Percentiles rank a stretch among this genome's conserved stretches.
phyloP scores from a whole-genome alignment of 495 filamentous ascomycete species.

The Penicillium pulvis region DNA sequence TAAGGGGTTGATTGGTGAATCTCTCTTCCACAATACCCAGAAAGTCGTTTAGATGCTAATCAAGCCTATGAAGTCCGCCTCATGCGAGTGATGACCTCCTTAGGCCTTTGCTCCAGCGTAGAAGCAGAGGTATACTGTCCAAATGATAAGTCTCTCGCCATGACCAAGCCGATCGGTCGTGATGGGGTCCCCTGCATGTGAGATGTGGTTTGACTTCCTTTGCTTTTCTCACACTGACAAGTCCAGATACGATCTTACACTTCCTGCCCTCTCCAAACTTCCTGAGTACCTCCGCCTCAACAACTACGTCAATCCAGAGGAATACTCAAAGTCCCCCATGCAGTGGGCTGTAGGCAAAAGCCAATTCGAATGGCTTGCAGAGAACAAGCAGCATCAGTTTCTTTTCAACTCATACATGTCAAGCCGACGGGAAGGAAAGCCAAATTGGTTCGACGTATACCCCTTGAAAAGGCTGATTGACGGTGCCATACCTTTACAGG shows the following conservation, averaged over 20 bases:
- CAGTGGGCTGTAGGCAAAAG: constrained; percentile 16
- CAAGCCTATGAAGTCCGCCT: constrained; percentile 7
- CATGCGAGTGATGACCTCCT: constrained; percentile 14
- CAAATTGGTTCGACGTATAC: constrained; percentile 46
- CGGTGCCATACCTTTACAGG: constrained; percentile 12
- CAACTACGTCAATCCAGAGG: constrained; percentile 21
- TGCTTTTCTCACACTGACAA: constrained; percentile 8
- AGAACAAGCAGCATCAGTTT: constrained; percentile 10
- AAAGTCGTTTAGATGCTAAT: not conserved
- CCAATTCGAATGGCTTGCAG: constrained; percentile 19
- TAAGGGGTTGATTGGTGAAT: not conserved
- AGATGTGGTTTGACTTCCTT: not conserved
- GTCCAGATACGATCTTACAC: constrained; percentile 16
- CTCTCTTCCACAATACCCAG: no score
- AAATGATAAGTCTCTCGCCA: constrained; percentile 36
- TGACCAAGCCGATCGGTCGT: constrained; percentile 35
- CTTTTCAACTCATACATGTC: constrained; percentile 47
- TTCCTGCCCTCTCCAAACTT: constrained; percentile 19
- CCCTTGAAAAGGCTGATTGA: constrained; percentile 39
- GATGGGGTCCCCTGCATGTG: constrained; percentile 24
- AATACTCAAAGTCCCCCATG: constrained; percentile 15
- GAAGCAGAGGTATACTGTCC: constrained; percentile 34
- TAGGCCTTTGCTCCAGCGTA: constrained; percentile 5
- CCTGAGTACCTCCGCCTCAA: constrained; percentile 22
- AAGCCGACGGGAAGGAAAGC: constrained; percentile 39